These are phyloP conservation scores for Lasiodiplodia citricola DNA, from an alignment of 2,329 filamentous ascomycete species.

Conservation along the genomic window DNA sequence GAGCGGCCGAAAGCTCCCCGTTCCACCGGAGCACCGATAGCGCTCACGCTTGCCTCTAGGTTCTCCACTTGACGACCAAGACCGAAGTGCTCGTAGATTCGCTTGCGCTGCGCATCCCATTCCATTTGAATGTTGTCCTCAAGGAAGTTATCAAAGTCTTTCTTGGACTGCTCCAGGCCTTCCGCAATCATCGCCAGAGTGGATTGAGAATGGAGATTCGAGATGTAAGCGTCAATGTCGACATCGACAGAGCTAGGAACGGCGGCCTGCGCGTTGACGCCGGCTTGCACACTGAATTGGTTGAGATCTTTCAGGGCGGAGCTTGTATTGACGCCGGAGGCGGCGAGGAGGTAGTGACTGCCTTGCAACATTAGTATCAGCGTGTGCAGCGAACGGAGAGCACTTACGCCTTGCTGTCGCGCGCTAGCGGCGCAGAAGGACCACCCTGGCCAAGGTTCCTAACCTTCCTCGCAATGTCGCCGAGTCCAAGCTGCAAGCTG, in stretches of 20 bases:
- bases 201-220: slow-evolving; percentile 86
- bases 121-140: slow-evolving; percentile 95
- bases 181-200: slow-evolving; percentile 91
- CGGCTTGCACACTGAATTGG: slow-evolving; percentile 70
- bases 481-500: slow-evolving; percentile 85
- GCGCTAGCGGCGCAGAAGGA: slow-evolving; percentile 56
- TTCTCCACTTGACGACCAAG: slow-evolving; percentile 60
- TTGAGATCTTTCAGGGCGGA: slow-evolving; percentile 86
- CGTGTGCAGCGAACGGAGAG: background rate
- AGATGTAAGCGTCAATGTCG: slow-evolving; percentile 73
- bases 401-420: slow-evolving; percentile 52
- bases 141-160: slow-evolving; percentile 91
- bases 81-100: slow-evolving; percentile 96
- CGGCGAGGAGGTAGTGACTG: slow-evolving; percentile 90
- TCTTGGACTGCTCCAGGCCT: slow-evolving; percentile 84
- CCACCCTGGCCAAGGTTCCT: slow-evolving; percentile 79
- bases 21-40: slow-evolving; percentile 40
- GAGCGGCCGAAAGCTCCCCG: slow-evolving; percentile 61
- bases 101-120: slow-evolving; percentile 91
- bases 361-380: slow-evolving; percentile 30
- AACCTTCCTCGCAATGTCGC: slow-evolving; percentile 79
- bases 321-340: slow-evolving; percentile 88
- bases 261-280: slow-evolving; percentile 61
- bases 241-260: slow-evolving; percentile 54
- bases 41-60: slow-evolving; percentile 43